Evolutionary conservation across 2,329 filamentous ascomycete genomes (phyloP).

Genomic region (Neofusicoccum cordaticola): DNA sequence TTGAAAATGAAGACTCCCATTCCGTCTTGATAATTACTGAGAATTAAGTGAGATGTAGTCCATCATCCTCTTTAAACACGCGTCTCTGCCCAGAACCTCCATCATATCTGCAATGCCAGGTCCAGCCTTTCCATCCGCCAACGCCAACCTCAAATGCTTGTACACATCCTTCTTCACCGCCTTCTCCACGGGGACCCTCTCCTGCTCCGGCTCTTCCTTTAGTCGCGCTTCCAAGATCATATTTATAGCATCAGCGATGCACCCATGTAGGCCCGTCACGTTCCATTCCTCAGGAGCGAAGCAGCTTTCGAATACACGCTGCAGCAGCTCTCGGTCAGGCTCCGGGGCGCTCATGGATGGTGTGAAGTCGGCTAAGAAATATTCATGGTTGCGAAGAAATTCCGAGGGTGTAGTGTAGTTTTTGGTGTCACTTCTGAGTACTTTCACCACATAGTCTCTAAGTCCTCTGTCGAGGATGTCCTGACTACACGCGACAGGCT

Average conservation of each 20-base stretch:
- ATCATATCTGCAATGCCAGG: slow-evolving; percentile 37
- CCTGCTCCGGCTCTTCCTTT: neutral
- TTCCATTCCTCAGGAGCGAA: slow-evolving; percentile 4
- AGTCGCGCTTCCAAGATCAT: neutral
- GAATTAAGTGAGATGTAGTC: neutral
- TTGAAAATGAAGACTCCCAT: no score
- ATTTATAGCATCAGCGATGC: neutral
- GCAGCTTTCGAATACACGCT: neutral
- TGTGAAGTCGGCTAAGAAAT: slow-evolving; percentile 50
- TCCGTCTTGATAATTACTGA: no score
- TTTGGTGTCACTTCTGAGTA: slow-evolving; percentile 50
- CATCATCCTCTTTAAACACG: neutral
- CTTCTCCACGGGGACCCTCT: neutral
- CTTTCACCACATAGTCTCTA: slow-evolving; percentile 47
- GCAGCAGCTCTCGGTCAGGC: neutral
- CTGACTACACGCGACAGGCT: slow-evolving; percentile 18
- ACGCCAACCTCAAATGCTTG: slow-evolving; percentile 31
- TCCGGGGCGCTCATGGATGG: neutral
- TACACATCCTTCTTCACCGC: slow-evolving; percentile 31
- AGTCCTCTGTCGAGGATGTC: slow-evolving; percentile 24
- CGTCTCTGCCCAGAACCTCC: slow-evolving; percentile 31
- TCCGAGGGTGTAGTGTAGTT: slow-evolving; percentile 56
- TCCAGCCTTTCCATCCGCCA: slow-evolving; percentile 32
- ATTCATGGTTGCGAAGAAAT: slow-evolving; percentile 56
- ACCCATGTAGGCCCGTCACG: neutral